Percentiles rank a stretch among this genome's conserved stretches.
phyloP scores from a whole-genome alignment of 805 yeast genomes.

The Wickerhamiella azyma region DNA sequence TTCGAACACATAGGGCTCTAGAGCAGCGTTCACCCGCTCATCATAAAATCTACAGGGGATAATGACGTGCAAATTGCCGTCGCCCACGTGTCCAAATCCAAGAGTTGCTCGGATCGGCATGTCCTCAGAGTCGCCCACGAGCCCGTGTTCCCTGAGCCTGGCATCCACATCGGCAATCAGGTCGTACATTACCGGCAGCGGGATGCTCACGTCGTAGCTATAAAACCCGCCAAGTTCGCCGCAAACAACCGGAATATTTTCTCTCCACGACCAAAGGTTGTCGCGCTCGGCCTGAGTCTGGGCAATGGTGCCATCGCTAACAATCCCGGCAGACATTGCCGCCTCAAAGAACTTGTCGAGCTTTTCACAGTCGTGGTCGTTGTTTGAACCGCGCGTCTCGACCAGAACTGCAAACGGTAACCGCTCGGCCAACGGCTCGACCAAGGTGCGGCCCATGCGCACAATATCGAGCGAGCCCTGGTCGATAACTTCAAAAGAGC shows the following conservation, averaged over 20 bases:
- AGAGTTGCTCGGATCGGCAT: conserved; percentile 71
- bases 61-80: conserved; percentile 84
- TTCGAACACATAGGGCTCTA: conserved; percentile 89
- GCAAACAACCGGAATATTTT: conserved; percentile 6
- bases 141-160: neutral
- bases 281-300: conserved; percentile 6
- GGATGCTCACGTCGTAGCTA: conserved; percentile 11
- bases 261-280: conserved; percentile 11
- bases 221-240: conserved; percentile 7
- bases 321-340: neutral
- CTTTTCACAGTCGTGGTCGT: conserved; percentile 11
- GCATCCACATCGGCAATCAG: conserved; percentile 7
- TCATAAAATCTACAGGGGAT: conserved; percentile 74
- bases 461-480: conserved; percentile 37
- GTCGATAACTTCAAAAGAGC: conserved; percentile 95
- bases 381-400: conserved; percentile 11
- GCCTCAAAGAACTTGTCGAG: conserved; percentile 4
- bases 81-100: conserved; percentile 95
- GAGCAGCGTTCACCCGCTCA: conserved; percentile 56
- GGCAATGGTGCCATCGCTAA: conserved; percentile 10
- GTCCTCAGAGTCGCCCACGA: conserved; percentile 7
- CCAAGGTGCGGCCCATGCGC: conserved; percentile 16
- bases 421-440: conserved; percentile 68
- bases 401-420: conserved; percentile 25
- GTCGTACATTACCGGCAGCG: conserved; percentile 10